phyloP scores from a whole-genome alignment of 257 asterid species.

The Fraxinus pennsylvanica region DNA sequence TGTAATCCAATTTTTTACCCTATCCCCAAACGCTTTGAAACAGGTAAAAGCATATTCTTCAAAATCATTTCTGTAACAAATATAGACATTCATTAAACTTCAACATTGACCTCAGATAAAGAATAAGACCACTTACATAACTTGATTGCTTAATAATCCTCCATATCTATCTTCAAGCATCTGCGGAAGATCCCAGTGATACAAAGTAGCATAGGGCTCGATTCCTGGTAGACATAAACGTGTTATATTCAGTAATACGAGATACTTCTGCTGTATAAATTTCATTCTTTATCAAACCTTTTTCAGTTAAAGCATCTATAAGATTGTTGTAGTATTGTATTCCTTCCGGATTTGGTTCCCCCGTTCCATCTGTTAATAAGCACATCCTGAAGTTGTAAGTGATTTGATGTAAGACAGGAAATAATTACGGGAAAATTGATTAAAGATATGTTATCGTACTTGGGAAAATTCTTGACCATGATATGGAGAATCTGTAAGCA shows the following conservation, averaged over 20 bases:
- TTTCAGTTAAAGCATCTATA: conserved; percentile 62
- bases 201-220: conserved; percentile 70
- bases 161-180: conserved; percentile 65
- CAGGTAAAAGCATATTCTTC: conserved; percentile 67
- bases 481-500: conserved; percentile 85
- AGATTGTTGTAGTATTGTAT: conserved; percentile 72
- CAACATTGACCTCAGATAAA: background rate
- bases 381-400: background rate
- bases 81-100: background rate
- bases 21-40: conserved; percentile 72
- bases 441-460: conserved; percentile 40
- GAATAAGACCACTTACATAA: conserved; percentile 45
- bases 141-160: conserved; percentile 58
- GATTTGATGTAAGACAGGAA: conserved; percentile 6
- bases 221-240: conserved; percentile 48
- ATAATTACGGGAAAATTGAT: background rate
- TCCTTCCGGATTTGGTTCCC: conserved; percentile 72
- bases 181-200: conserved; percentile 94
- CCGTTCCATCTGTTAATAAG: conserved; percentile 66
- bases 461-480: conserved; percentile 89
- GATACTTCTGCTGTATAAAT: background rate
- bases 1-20: conserved; percentile 87
- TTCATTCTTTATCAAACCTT: conserved; percentile 41
- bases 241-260: background rate
- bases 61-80: conserved; percentile 61